phyloP scores from a whole-genome alignment of 495 filamentous ascomycete species.

The Penicillium angulare region DNA sequence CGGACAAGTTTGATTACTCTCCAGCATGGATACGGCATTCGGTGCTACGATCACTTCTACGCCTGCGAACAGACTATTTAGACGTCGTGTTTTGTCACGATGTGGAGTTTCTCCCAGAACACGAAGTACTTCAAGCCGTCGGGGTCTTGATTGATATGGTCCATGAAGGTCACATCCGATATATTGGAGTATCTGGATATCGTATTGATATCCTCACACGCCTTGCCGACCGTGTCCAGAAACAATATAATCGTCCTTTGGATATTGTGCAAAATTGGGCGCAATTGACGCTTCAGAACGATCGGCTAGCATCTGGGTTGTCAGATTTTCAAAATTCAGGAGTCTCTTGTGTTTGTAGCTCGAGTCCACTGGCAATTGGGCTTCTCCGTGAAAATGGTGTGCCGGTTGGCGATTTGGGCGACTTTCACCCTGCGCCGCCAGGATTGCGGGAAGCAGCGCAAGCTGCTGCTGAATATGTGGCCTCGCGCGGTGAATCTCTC shows the following conservation, averaged over 20 bases:
- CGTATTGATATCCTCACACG: conserved; percentile 62
- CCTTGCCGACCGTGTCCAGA: conserved; percentile 59
- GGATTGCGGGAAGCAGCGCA: conserved; percentile 56
- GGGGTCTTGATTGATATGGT: conserved; percentile 67
- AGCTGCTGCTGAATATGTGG: conserved; percentile 52
- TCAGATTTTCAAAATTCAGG: conserved; percentile 58
- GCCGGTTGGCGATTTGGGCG: conserved; percentile 63
- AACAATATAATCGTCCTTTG: conserved; percentile 72
- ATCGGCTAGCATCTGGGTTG: conserved; percentile 52
- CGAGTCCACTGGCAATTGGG: conserved; percentile 77
- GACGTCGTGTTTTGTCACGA: conserved; percentile 69
- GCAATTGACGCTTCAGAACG: conserved; percentile 82
- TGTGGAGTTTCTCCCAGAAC: conserved; percentile 56
- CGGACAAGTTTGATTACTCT: conserved; percentile 57
- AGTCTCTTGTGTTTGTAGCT: conserved; percentile 76
- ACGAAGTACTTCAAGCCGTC: conserved; percentile 53
- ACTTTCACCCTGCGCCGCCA: conserved; percentile 75
- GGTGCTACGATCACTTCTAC: conserved; percentile 46
- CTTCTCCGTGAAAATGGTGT: conserved; percentile 69
- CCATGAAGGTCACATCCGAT: conserved; percentile 58
- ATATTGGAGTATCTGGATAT: conserved; percentile 86
- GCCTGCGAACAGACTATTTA: conserved; percentile 53
- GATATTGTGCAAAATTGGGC: conserved; percentile 81
- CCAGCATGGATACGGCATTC: conserved; percentile 51
- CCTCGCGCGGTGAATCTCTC: conserved; percentile 59